Conservation (phyloP, 495 filamentous ascomycete genomes). For the Lasiosphaeria ovina region DNA sequence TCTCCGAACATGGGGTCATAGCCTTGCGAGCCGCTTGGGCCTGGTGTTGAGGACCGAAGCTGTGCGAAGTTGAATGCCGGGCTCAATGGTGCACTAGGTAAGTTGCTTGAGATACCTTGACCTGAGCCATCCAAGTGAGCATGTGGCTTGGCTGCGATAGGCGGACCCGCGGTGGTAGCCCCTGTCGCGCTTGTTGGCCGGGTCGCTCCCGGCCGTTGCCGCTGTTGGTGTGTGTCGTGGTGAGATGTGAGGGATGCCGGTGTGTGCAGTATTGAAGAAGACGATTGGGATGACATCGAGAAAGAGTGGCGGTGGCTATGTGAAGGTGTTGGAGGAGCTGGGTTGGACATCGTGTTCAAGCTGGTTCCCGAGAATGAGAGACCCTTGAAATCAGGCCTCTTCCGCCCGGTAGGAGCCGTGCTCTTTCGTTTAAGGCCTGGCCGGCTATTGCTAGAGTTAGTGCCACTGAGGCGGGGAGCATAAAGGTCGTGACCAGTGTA, state of each 20-base stretch:
- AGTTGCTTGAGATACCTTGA: conserved; percentile 12
- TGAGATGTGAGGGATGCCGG: conserved; percentile 25
- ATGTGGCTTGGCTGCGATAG: conserved; percentile 16
- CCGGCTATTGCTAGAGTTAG: conserved; percentile 22
- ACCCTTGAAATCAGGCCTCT: conserved; percentile 33
- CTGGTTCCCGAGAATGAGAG: conserved; percentile 23
- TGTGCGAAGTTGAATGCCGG: conserved; percentile 26
- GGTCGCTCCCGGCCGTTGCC: conserved; percentile 18
- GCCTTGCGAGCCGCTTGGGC: conserved; percentile 20
- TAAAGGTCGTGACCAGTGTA: conserved; percentile 47
- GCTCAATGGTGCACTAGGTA: conserved; percentile 19
- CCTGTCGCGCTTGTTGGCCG: conserved; percentile 12
- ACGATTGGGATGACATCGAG: conserved; percentile 28
- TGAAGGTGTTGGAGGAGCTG: conserved; percentile 29
- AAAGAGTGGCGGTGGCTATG: conserved; percentile 34
- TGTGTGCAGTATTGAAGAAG: conserved; percentile 32
- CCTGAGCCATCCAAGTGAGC: conserved; percentile 2
- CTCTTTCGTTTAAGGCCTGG: conserved; percentile 46
- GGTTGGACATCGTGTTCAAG: conserved; percentile 26
- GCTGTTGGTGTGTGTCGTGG: conserved; percentile 19
- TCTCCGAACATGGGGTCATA: conserved; percentile 60
- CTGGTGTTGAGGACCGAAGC: conserved; percentile 20
- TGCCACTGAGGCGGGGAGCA: conserved; percentile 30
- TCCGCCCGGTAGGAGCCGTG: conserved; percentile 28
- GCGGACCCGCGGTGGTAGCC: conserved; percentile 10